Conservation (phyloP, 2,329 filamentous ascomycete genomes). For the Colletotrichum euphorbiae region DNA sequence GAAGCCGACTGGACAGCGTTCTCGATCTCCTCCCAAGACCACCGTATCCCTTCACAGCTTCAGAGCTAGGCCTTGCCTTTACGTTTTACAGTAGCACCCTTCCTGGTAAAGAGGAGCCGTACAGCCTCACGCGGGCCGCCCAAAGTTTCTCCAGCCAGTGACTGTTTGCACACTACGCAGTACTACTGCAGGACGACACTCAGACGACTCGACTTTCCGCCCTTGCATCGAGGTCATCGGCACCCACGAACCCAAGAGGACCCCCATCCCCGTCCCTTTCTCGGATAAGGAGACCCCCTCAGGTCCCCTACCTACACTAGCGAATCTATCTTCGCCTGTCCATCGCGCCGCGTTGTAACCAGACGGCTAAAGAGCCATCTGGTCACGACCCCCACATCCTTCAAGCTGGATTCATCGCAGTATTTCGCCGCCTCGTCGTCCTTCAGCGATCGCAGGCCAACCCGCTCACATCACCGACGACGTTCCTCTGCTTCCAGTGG, state of each 20-base stretch:
- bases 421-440: conserved; percentile 42
- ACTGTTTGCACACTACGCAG: not conserved
- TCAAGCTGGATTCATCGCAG: conserved; percentile 41
- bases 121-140: conserved; percentile 32
- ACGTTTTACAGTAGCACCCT: conserved; percentile 15
- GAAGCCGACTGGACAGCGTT: conserved; percentile 23
- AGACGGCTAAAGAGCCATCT: conserved; percentile 41
- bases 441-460: conserved; percentile 44
- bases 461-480: conserved; percentile 47
- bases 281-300: conserved; percentile 36
- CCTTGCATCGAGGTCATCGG: no score
- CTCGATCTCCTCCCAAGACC: not conserved
- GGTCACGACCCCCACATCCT: conserved; percentile 40
- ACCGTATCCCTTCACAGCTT: conserved; percentile 14
- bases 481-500: conserved; percentile 46
- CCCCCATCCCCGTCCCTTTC: conserved; percentile 25
- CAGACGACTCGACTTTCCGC: not conserved
- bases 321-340: conserved; percentile 32
- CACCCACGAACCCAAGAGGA: conserved; percentile 11
- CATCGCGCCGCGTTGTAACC: conserved; percentile 32
- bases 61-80: not conserved
- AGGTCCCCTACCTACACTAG: conserved; percentile 27
- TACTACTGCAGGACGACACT: conserved; percentile 15
- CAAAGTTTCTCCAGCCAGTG: conserved; percentile 8
- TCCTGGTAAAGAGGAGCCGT: conserved; percentile 17